Evolutionary conservation across 1,284 basidiomycete genomes (phyloP).

Genomic region (Trichosporon coremiiforme): DNA sequence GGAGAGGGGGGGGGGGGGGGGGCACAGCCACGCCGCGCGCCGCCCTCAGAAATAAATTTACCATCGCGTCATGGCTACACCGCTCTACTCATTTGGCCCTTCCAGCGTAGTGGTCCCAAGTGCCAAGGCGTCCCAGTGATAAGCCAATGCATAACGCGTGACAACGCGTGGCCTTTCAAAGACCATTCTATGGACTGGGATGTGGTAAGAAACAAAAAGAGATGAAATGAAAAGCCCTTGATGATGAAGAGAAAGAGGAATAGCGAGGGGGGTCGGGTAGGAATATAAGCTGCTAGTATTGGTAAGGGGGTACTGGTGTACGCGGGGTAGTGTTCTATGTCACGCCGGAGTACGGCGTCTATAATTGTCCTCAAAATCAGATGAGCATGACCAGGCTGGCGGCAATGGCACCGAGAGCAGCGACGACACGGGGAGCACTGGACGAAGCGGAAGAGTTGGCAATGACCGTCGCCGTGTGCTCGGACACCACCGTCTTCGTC

Average conservation of each 20-base stretch:
- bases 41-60: no score
- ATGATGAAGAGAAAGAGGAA: background rate
- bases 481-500: background rate
- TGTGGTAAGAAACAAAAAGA: no score
- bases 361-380: background rate
- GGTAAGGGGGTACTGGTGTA: no score
- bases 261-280: background rate
- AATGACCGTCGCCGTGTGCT: background rate
- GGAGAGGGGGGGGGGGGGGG: no score
- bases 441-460: background rate
- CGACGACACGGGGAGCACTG: background rate
- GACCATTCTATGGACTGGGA: background rate
- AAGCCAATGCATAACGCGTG: conserved; percentile 3
- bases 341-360: background rate
- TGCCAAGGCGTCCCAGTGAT: no score
- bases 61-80: no score
- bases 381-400: background rate
- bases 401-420: background rate
- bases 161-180: background rate
- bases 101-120: no score
- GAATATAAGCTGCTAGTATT: background rate
- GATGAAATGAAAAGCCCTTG: background rate
- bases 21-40: no score
- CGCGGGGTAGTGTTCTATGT: background rate
- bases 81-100: background rate